A percentile compares a stretch with the other conserved stretches of the same genome.
phyloP scores from a whole-genome alignment of 2,329 filamentous ascomycete species.

The Colletotrichum musicola region DNA sequence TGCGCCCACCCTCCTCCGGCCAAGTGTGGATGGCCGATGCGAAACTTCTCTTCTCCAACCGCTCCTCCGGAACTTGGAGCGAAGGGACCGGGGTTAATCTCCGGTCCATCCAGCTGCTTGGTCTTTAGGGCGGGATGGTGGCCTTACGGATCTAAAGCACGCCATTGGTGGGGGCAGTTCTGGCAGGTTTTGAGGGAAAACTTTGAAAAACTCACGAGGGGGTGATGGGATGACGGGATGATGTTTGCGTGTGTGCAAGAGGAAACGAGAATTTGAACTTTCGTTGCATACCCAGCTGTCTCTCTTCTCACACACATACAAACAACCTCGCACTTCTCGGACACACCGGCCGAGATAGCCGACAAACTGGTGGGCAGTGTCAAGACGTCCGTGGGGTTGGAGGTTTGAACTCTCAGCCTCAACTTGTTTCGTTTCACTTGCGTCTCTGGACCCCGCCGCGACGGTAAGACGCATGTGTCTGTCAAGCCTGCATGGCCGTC shows the following conservation, averaged over 20 bases:
- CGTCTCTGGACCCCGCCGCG: neutral
- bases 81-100: neutral
- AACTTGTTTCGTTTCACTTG: constrained; percentile 29
- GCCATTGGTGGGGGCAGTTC: constrained; percentile 6
- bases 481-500: constrained; percentile 19
- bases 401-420: neutral
- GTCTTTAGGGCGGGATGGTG: neutral
- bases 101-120: neutral
- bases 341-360: constrained; percentile 14
- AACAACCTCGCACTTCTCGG: neutral
- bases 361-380: neutral
- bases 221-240: constrained; percentile 26
- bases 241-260: neutral
- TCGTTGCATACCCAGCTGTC: too few species aligned
- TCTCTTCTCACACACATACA: too few species aligned
- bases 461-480: constrained; percentile 19
- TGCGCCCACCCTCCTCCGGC: neutral
- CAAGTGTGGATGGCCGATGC: constrained; percentile 29
- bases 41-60: constrained; percentile 27
- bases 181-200: constrained; percentile 22
- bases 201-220: neutral
- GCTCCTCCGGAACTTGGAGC: constrained; percentile 23
- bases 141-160: constrained; percentile 4
- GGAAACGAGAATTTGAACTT: neutral
- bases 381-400: neutral